phyloP scores from a whole-genome alignment of 257 asterid genomes.

The Nicotiana undulata region DNA sequence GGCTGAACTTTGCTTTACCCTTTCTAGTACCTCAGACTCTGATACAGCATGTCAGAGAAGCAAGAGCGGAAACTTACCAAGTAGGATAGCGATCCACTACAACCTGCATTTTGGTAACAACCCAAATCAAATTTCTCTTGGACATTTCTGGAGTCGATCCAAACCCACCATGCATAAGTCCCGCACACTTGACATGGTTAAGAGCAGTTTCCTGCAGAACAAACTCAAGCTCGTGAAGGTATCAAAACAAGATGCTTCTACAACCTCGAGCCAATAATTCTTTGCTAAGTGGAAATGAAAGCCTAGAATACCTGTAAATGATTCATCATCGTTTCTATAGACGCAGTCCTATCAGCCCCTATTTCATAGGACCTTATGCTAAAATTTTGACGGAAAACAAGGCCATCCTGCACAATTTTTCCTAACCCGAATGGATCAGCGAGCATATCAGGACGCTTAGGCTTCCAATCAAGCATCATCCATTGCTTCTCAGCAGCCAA shows the following conservation, averaged over 20 bases:
- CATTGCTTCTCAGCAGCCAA: slow-evolving; percentile 98
- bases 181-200: slow-evolving; percentile 80
- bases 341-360: slow-evolving; percentile 97
- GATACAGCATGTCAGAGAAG: background rate
- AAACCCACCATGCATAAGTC: slow-evolving; percentile 88
- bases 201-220: slow-evolving; percentile 86
- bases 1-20: background rate
- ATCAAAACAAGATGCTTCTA: background rate
- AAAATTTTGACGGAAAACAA: slow-evolving; percentile 83
- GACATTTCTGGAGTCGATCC: slow-evolving; percentile 98
- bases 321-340: slow-evolving; percentile 91
- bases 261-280: background rate
- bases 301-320: slow-evolving; percentile 66
- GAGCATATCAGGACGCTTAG: slow-evolving; percentile 77
- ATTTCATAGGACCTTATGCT: slow-evolving; percentile 94
- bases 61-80: slow-evolving; percentile 46
- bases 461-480: slow-evolving; percentile 99
- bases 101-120: slow-evolving; percentile 92
- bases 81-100: slow-evolving; percentile 86
- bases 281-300: slow-evolving; percentile 1
- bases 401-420: slow-evolving; percentile 78
- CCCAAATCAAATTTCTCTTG: slow-evolving; percentile 89
- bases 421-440: slow-evolving; percentile 84
- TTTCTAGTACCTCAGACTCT: background rate
- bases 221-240: slow-evolving; percentile 19